phyloP scores from a whole-genome alignment of 1,284 basidiomycete genomes.

The Sporisorium scitamineum region DNA sequence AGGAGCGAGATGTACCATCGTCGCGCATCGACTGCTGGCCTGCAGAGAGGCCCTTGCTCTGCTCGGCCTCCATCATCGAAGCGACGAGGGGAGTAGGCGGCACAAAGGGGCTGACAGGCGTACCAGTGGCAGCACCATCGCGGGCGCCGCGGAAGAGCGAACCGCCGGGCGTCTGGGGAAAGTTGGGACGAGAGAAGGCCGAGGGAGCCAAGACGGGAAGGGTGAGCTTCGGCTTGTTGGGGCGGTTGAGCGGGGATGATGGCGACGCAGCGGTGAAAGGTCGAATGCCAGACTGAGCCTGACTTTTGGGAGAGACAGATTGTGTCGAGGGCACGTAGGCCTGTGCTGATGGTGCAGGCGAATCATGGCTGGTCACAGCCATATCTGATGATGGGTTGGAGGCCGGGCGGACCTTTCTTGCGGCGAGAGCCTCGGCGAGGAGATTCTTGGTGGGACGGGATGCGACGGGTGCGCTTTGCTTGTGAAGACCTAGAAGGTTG shows the following conservation, averaged over 20 bases:
- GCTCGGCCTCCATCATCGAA: conserved; percentile 51
- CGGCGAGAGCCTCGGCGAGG: conserved; percentile 38
- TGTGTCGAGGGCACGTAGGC: not conserved
- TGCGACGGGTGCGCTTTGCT: conserved; percentile 14
- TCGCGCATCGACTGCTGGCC: conserved; percentile 10
- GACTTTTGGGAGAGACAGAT: conserved; percentile 32
- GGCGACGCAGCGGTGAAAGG: conserved; percentile 10
- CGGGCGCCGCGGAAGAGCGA: conserved; percentile 55
- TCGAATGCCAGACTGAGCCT: not conserved
- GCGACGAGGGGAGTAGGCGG: conserved; percentile 60
- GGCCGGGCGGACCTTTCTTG: conserved; percentile 26
- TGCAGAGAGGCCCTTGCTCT: conserved; percentile 21
- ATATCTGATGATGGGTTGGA: conserved; percentile 9
- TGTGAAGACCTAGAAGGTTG: conserved; percentile 38
- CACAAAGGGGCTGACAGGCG: conserved; percentile 60
- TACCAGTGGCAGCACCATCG: conserved; percentile 60
- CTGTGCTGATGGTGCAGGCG: conserved; percentile 8
- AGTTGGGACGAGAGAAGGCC: conserved; percentile 45
- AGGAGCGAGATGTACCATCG: conserved; percentile 11
- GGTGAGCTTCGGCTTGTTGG: conserved; percentile 40
- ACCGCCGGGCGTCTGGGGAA: conserved; percentile 61
- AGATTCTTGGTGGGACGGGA: conserved; percentile 32
- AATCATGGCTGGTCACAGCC: not conserved
- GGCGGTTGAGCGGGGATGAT: conserved; percentile 36
- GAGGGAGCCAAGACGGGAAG: conserved; percentile 34